These are phyloP conservation scores for Fusarium sp. DNA, from an alignment of 2,329 filamentous ascomycete species.

Conservation along the genomic window DNA sequence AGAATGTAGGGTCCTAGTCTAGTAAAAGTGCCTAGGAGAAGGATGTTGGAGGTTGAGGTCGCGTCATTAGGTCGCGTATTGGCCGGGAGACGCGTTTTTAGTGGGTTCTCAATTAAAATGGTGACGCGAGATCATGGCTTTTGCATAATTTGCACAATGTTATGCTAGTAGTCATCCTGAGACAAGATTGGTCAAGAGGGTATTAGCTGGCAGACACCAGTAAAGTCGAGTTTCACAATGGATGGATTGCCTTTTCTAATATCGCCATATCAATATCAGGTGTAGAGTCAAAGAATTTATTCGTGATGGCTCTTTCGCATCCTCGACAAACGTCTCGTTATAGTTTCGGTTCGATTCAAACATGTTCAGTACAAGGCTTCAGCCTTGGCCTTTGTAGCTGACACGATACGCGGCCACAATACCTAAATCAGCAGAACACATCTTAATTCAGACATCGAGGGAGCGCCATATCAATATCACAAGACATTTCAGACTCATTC, in stretches of 20 bases:
- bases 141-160: not conserved
- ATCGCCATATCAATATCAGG: not conserved
- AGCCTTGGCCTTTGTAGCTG: not conserved
- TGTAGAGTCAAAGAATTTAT: not conserved
- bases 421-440: not conserved
- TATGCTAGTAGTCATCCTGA: not conserved
- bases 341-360: not conserved
- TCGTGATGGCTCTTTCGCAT: not conserved
- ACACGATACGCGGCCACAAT: not conserved
- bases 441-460: not conserved
- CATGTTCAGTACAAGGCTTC: not conserved
- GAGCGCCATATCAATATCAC: not conserved
- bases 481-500: constrained; percentile 7
- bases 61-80: constrained; percentile 38
- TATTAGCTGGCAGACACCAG: not conserved
- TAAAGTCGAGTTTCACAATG: not conserved
- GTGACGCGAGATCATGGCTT: constrained; percentile 36
- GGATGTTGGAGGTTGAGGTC: constrained; percentile 31
- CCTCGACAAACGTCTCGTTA: not conserved
- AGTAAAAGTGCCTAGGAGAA: constrained; percentile 17
- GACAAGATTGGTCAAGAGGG: not conserved
- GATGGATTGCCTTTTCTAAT: not conserved
- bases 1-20: constrained; percentile 4
- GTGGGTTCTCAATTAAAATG: constrained; percentile 43
- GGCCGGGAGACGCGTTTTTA: constrained; percentile 45